phyloP scores from a whole-genome alignment of 805 yeast genomes.

The Sungouiella thailandica region DNA sequence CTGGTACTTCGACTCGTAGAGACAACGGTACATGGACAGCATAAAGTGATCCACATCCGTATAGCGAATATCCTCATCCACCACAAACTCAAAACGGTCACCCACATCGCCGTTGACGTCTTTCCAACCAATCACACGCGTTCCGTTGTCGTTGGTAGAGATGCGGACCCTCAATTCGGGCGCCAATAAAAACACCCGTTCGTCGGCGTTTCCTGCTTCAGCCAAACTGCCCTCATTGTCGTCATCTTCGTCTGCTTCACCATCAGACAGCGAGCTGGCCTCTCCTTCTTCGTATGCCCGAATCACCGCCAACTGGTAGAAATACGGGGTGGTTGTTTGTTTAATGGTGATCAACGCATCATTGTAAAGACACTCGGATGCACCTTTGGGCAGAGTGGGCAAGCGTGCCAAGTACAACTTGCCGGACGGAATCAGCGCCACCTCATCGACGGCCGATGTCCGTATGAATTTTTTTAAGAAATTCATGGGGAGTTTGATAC shows the following conservation, averaged over 20 bases:
- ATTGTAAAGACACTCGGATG: constrained; percentile 72
- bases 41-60: constrained; percentile 62
- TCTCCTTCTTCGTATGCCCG: constrained; percentile 69
- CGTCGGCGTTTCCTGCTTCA: constrained; percentile 42
- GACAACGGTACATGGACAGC: constrained; percentile 57
- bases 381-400: constrained; percentile 81
- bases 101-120: constrained; percentile 85
- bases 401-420: constrained; percentile 69
- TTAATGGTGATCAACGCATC: constrained; percentile 75
- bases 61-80: constrained; percentile 53
- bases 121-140: constrained; percentile 66
- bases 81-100: constrained; percentile 75
- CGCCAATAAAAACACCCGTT: constrained; percentile 66
- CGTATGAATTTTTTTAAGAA: constrained; percentile 63
- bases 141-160: constrained; percentile 47
- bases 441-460: constrained; percentile 50
- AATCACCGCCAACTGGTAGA: constrained; percentile 66
- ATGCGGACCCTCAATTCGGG: constrained; percentile 54
- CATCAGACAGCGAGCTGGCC: constrained; percentile 36
- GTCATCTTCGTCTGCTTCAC: constrained; percentile 47
- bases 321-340: constrained; percentile 58
- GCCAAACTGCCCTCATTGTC: constrained; percentile 25
- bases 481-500: constrained; percentile 65
- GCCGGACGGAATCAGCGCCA: constrained; percentile 73
- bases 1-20: constrained; percentile 71